phyloP scores from a whole-genome alignment of 306 rosid species.

The Psophocarpus tetragonolobus region DNA sequence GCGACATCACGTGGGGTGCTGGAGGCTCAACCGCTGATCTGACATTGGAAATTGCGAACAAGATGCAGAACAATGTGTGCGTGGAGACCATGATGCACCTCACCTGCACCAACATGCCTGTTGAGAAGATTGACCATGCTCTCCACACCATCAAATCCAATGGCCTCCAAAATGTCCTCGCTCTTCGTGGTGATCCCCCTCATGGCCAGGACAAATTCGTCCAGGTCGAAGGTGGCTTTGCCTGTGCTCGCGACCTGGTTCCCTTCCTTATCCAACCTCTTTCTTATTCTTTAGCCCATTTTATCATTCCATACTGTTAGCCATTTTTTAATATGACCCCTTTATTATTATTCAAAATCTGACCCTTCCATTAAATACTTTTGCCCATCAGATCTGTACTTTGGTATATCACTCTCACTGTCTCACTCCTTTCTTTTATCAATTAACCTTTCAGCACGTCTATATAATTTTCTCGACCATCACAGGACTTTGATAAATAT shows the following conservation, averaged over 20 bases:
- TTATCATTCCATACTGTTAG: too few relatives aligned
- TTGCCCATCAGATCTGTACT: neutral
- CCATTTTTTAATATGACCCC: too few relatives aligned
- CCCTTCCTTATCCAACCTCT: neutral
- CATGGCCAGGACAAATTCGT: slow-evolving; percentile 98
- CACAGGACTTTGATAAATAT: neutral
- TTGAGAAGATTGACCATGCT: slow-evolving; percentile 92
- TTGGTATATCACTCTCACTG: neutral
- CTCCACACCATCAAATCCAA: slow-evolving; percentile 77
- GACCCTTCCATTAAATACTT: too few relatives aligned
- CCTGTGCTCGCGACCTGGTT: slow-evolving; percentile 91
- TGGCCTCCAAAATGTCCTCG: slow-evolving; percentile 95
- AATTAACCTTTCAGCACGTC: neutral
- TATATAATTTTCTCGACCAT: slow-evolving; percentile 13
- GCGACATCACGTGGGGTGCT: slow-evolving; percentile 99
- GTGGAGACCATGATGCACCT: slow-evolving; percentile 98
- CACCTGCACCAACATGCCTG: slow-evolving; percentile 97
- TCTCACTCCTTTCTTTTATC: neutral
- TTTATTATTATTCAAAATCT: too few relatives aligned
- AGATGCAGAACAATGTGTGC: slow-evolving; percentile 91
- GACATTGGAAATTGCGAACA: slow-evolving; percentile 83
- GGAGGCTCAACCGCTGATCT: slow-evolving; percentile 96
- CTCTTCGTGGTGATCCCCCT: slow-evolving; percentile 96
- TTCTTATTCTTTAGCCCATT: too few relatives aligned
- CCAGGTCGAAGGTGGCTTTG: slow-evolving; percentile 86